phyloP scores from a whole-genome alignment of 1,284 basidiomycete genomes.

The Trichosporon ovoides region DNA sequence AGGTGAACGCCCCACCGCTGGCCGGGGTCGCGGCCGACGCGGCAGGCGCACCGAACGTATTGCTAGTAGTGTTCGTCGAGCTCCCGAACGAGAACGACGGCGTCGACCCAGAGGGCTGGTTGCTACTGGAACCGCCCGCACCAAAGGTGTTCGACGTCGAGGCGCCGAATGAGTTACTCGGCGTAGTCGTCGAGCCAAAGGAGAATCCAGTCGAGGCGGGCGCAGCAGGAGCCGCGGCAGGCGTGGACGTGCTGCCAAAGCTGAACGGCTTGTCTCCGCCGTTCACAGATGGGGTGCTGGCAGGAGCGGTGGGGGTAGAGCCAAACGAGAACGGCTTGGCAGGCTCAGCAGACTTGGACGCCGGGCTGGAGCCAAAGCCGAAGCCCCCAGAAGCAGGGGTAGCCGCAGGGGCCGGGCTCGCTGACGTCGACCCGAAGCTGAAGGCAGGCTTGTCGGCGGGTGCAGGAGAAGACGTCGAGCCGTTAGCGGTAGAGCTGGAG shows the following conservation, averaged over 20 bases:
- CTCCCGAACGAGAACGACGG: conserved; percentile 4
- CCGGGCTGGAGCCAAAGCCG: background rate
- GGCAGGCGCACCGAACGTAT: background rate
- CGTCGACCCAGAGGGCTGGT: background rate
- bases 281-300: background rate
- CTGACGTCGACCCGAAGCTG: conserved; percentile 21
- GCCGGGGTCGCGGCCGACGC: background rate
- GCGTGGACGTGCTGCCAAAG: background rate
- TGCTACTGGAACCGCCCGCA: background rate
- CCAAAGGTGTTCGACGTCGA: background rate
- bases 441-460: conserved; percentile 16
- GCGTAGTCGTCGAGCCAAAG: conserved; percentile 4
- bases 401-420: background rate
- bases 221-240: conserved; percentile 1
- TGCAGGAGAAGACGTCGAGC: background rate
- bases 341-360: background rate
- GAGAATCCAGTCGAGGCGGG: background rate
- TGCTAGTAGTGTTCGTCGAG: background rate
- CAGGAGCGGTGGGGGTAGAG: conserved; percentile 12
- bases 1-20: background rate
- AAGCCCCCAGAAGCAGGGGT: background rate
- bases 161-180: conserved; percentile 4
- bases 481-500: conserved; percentile 4
- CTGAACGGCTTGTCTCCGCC: conserved; percentile 1
- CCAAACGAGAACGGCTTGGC: conserved; percentile 23